These are phyloP conservation scores for Pseudisothecium myosuroides DNA, from an alignment of 225 moss, liverwort and hornwort genomes.

Conservation along the genomic window DNA sequence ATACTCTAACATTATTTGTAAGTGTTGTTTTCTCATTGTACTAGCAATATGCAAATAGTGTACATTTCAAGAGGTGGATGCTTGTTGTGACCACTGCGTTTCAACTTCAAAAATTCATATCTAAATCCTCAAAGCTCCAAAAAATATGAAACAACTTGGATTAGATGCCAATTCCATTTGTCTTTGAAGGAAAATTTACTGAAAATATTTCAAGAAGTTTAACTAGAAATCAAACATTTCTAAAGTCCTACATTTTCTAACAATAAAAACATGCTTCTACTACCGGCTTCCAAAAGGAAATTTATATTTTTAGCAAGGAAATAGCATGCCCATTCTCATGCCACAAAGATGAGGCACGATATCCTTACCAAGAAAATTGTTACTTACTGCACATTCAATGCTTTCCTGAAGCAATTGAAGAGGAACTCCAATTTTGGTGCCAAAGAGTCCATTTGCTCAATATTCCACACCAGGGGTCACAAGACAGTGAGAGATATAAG, in stretches of 20 bases:
- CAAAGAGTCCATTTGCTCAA: not conserved
- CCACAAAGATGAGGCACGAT: not conserved
- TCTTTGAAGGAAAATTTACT: not conserved
- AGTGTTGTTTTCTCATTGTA: not conserved
- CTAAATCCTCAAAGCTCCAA: not conserved
- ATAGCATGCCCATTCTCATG: not conserved
- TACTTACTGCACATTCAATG: not conserved
- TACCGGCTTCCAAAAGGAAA: not conserved
- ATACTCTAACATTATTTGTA: not conserved
- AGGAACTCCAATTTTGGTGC: not conserved
- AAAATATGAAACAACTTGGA: not conserved
- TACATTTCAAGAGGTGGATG: rapidly evolving
- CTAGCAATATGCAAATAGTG: not conserved
- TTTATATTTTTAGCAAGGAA: not conserved
- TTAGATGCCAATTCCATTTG: not conserved
- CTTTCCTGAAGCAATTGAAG: not conserved
- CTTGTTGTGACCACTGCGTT: rapidly evolving
- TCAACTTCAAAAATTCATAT: not conserved
- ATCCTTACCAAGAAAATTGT: not conserved
- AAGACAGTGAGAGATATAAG: not conserved
- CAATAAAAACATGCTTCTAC: not conserved
- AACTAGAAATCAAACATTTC: too few species aligned
- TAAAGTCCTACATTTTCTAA: not conserved
- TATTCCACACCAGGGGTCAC: not conserved
- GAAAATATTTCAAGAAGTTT: not conserved